A percentile compares a stretch with the other conserved stretches of the same genome.
Evolutionary conservation across 192 early-diverging fungal species (phyloP).

Genomic region (Lunasporangiospora selenospora): DNA sequence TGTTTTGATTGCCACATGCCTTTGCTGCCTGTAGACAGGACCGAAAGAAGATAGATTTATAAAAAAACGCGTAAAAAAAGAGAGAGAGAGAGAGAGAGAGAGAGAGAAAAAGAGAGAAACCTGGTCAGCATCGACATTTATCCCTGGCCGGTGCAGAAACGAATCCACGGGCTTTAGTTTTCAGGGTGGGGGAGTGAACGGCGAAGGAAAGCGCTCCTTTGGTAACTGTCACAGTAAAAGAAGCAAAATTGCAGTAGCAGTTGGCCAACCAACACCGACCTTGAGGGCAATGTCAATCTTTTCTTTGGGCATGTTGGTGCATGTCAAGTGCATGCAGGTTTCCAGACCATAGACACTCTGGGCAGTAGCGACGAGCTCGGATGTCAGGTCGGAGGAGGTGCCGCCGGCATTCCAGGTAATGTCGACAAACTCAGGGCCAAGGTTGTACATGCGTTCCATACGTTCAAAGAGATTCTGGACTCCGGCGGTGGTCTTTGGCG

Average conservation of each 20-base stretch:
- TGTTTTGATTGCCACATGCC: conserved; percentile 88
- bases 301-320: conserved; percentile 94
- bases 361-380: conserved; percentile 84
- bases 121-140: too few relatives aligned
- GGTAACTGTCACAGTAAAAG: neutral
- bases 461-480: conserved; percentile 92
- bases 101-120: neutral
- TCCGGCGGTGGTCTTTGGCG: conserved; percentile 84
- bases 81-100: neutral
- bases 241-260: neutral
- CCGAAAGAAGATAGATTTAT: too few relatives aligned
- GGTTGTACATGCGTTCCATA: conserved; percentile 92
- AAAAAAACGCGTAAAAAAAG: conserved; percentile 1
- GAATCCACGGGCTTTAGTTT: too few relatives aligned
- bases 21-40: conserved; percentile 70
- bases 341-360: conserved; percentile 93
- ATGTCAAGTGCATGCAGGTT: conserved; percentile 96
- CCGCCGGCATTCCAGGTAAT: conserved; percentile 99
- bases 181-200: too few relatives aligned
- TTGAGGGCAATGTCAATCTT: conserved; percentile 87
- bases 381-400: conserved; percentile 84
- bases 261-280: conserved; percentile 46
- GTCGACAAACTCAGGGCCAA: conserved; percentile 93
- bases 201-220: too few relatives aligned
- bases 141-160: too few relatives aligned